Evolutionary conservation across 1,139 yeast genomes (phyloP).

Genomic region (Taphrina communis): DNA sequence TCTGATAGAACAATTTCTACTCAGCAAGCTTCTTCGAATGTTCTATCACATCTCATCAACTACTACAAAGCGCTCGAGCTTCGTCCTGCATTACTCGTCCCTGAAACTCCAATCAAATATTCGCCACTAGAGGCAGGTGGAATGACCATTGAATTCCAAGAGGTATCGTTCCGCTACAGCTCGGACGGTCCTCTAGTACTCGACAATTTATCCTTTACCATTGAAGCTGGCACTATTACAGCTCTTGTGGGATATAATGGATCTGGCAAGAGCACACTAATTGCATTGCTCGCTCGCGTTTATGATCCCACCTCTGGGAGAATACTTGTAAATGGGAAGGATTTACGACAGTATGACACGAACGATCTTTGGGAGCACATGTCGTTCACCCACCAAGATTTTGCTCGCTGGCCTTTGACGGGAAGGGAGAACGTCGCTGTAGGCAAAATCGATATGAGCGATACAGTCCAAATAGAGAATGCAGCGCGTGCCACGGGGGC

Average conservation of each 20-base stretch:
- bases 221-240: constrained; percentile 22
- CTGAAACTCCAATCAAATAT: neutral
- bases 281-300: constrained; percentile 23
- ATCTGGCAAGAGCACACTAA: constrained; percentile 32
- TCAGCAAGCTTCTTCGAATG: constrained; percentile 12
- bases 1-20: constrained; percentile 10
- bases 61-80: constrained; percentile 29
- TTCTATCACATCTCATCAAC: constrained; percentile 11
- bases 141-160: constrained; percentile 24
- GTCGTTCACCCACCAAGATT: constrained; percentile 34
- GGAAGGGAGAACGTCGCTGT: constrained; percentile 33
- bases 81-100: constrained; percentile 11
- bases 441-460: constrained; percentile 14
- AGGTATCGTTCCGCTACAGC: constrained; percentile 26
- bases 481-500: constrained; percentile 38
- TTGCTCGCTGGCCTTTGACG: constrained; percentile 30
- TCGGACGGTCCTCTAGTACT: constrained; percentile 18
- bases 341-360: constrained; percentile 25
- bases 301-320: constrained; percentile 26
- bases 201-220: constrained; percentile 17
- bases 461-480: neutral
- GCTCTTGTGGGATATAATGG: constrained; percentile 38
- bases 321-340: constrained; percentile 18
- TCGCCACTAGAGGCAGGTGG: neutral
- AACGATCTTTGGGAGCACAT: constrained; percentile 14